Evolutionary conservation across 768 basidiomycete species (phyloP), one percentile per base, ranked within the genome.

Genomic region (Mycena rosella): DNA sequence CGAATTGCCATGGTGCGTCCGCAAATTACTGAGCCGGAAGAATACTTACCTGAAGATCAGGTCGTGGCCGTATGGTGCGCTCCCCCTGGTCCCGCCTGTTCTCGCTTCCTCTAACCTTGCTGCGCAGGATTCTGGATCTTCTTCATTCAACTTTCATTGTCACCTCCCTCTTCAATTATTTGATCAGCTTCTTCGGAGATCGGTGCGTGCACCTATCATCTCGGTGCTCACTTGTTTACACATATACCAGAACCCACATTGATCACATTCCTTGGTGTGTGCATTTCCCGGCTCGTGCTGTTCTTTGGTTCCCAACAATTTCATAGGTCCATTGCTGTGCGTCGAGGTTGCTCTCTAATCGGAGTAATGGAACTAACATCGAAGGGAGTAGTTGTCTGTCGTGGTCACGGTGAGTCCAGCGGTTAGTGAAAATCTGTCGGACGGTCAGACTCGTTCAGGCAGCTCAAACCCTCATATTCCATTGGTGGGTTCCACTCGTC

Each of bases 141-240:
- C 36, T 60, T 6, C 80, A 81, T 67, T 79, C 79, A 18, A 44
- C 74, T n/a, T 55, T 82, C 66, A 81, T 81, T 40, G 74, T 74
- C 26, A 42, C 68, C 34, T 76, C 80, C 6, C 69, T 82, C 38
- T 82, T 76, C 75, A 70, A 70, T 20, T 81, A 78, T 62, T 57
- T 79, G 1, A 79, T 81, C 53, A 18, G 26, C 2, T 69, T 75
- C 56, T 81, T 74, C 36, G 80, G 80, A 5, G 56, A 82, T 20
- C 74, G 44, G 60, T 63, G 57, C 48, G 68, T 62, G 18, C 51
- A 30, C 34, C 38, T 24, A 11, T 45, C 7, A n/a, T n/a, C n/a
- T 24, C 5, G 24, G 6, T n/a, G 22, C 29, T 1, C 24, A 29
- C 34, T 47, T 6, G n/a, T n/a, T n/a, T n/a, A 53, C 11, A 10